phyloP scores from a whole-genome alignment of 768 basidiomycete species.

The Leucosporidium yakuticum region DNA sequence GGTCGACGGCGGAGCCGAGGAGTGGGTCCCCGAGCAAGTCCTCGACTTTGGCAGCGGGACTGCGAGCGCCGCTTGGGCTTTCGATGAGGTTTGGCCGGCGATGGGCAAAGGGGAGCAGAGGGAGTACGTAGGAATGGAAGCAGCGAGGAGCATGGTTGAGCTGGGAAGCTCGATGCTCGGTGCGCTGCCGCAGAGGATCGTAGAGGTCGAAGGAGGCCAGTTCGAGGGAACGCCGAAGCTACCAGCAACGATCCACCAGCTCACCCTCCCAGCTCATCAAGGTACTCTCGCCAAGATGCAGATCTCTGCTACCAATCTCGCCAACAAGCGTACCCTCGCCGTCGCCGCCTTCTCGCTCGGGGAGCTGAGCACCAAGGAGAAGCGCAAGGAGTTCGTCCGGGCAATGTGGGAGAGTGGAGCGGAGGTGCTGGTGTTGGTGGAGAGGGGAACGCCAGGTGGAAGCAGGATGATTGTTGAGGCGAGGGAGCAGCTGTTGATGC shows the following conservation, averaged over 20 bases:
- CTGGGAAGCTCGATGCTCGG: conserved; percentile 33
- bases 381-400: conserved; percentile 62
- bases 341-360: conserved; percentile 81
- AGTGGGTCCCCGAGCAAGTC: conserved; percentile 50
- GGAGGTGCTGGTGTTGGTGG: conserved; percentile 76
- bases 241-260: conserved; percentile 22
- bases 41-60: conserved; percentile 81
- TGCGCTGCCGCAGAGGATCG: conserved; percentile 24
- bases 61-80: conserved; percentile 75
- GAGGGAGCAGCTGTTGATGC: conserved; percentile 59
- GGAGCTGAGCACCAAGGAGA: conserved; percentile 58
- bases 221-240: conserved; percentile 7
- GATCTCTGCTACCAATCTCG: conserved; percentile 5
- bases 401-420: conserved; percentile 92
- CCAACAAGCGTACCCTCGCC: conserved; percentile 52
- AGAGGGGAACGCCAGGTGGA: conserved; percentile 68
- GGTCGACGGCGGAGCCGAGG: conserved; percentile 19
- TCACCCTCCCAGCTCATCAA: conserved; percentile 44
- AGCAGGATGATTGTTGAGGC: conserved; percentile 75
- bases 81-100: conserved; percentile 46
- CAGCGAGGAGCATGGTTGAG: conserved; percentile 33
- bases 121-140: conserved; percentile 68
- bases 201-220: conserved; percentile 5
- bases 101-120: conserved; percentile 9
- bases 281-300: conserved; percentile 52